phyloP scores from a whole-genome alignment of 495 filamentous ascomycete species.

The Echria macrotheca region DNA sequence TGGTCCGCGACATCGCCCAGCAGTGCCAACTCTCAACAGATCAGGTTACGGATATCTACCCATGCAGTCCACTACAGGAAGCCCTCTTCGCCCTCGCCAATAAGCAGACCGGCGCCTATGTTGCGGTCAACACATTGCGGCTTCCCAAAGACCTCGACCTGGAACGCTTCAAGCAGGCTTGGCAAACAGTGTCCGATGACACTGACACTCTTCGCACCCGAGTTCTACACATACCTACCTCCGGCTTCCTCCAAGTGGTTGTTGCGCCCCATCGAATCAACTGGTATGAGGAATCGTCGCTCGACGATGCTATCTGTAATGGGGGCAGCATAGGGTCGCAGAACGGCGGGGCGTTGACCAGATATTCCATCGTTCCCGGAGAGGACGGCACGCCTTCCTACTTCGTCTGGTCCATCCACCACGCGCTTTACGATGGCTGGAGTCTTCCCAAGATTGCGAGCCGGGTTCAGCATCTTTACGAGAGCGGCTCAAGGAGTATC shows the following conservation, averaged over 20 bases:
- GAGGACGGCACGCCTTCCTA: conserved; percentile 7
- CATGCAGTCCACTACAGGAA: conserved; percentile 52
- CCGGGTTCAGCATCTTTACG: conserved; percentile 34
- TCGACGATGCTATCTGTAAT: conserved; percentile 14
- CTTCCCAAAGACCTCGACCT: conserved; percentile 39
- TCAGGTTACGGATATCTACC: conserved; percentile 52
- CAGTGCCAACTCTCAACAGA: conserved; percentile 39
- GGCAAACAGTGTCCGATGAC: conserved; percentile 46
- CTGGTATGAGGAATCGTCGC: conserved; percentile 9
- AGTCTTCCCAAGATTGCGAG: conserved; percentile 44
- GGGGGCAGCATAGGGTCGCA: conserved; percentile 16
- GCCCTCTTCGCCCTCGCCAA: conserved; percentile 43
- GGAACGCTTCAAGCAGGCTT: conserved; percentile 40
- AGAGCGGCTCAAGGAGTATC: too few relatives aligned
- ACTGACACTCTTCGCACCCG: conserved; percentile 63
- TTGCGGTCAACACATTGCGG: conserved; percentile 35
- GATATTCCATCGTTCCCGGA: conserved; percentile 20
- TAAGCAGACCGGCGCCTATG: conserved; percentile 36
- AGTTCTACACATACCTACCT: conserved; percentile 40
- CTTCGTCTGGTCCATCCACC: conserved; percentile 57
- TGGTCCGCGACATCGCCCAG: conserved; percentile 41
- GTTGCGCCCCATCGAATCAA: conserved; percentile 13
- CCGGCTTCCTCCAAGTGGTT: conserved; percentile 20
- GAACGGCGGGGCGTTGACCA: conserved; percentile 18
- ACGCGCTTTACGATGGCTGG: conserved; percentile 64